These are phyloP conservation scores for Barnettozyma botsteinii DNA, from an alignment of 805 yeast genomes.

Conservation along the genomic window DNA sequence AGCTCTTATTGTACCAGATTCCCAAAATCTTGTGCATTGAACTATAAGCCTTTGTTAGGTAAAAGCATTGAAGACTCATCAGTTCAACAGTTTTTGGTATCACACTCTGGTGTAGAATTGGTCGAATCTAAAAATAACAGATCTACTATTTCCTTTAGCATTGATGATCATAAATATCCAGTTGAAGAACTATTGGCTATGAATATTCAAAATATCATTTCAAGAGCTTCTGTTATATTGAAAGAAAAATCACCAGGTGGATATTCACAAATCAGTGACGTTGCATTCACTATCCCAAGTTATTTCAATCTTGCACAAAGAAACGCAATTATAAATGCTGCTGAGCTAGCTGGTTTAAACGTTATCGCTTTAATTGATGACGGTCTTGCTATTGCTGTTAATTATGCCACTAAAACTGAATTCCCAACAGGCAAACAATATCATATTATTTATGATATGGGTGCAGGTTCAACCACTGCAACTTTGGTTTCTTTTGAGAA, in stretches of 20 bases:
- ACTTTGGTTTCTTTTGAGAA: conserved; percentile 67
- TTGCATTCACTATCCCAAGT: conserved; percentile 75
- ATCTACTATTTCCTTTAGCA: conserved; percentile 49
- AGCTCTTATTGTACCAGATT: conserved; percentile 62
- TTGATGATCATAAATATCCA: conserved; percentile 44
- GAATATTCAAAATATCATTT: conserved; percentile 61
- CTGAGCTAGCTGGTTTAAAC: conserved; percentile 59
- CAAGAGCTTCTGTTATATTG: conserved; percentile 60
- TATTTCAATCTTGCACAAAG: conserved; percentile 61
- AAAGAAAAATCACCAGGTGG: conserved; percentile 46
- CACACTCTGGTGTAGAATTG: conserved; percentile 58
- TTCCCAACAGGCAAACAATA: conserved; percentile 43
- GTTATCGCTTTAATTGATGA: conserved; percentile 75
- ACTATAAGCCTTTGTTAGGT: conserved; percentile 71
- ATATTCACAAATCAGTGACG: conserved; percentile 48
- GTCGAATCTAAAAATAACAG: conserved; percentile 38
- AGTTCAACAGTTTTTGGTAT: conserved; percentile 40
- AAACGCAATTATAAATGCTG: conserved; percentile 65
- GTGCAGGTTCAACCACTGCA: conserved; percentile 87
- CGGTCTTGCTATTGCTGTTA: conserved; percentile 86
- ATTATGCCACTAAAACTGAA: conserved; percentile 59
- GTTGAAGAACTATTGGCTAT: conserved; percentile 83
- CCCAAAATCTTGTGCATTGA: conserved; percentile 63
- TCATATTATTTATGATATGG: conserved; percentile 81
- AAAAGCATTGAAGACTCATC: conserved; percentile 41